Evolutionary conservation across 2,329 filamentous ascomycete genomes (phyloP), one percentile per base, ranked within the genome.

Genomic region (Scedosporium aurantiacum): DNA sequence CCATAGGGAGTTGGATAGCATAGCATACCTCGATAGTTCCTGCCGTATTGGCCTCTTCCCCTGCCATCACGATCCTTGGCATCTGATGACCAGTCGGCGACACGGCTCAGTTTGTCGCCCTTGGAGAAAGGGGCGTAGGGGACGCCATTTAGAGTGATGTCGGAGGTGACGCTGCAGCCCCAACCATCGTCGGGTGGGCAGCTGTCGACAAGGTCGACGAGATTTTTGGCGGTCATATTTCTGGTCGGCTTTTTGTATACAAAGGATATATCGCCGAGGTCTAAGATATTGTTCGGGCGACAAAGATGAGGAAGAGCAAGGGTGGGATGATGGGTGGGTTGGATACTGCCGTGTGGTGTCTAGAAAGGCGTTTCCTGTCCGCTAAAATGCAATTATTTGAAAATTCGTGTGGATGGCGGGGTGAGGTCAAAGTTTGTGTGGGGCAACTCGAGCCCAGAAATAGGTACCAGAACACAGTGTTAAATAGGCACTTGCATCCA

Each of bases 91-190:
- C 94, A 99, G 81, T 99, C 94, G 64, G 94, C 94, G 92, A 99
- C 97, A 74, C 94, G 92, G 71, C 94, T 94, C 63, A 99, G 82
- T 83, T 97, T 97, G 81, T 99, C 94, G 73, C 91, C 91, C 78
- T 99, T 99, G 67, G 92, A 97, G 81, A 94, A 99, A 64, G 94
- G 94, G 69, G 94, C 94, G 75, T 97, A 99, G 45, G 94, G 94
- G 58, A 97, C 91, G 73, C 94, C 94, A 73, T 96, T 87, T 70
- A 97, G 84, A 64, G 90, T 96, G 66, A 90, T 96, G 74, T 96
- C 90, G 69, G 79, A 85, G 64, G 91, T 88, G 67, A 88, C 84
- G 64, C 89, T 75, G 60, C 93, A 93, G 63, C 94, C 94, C 94
- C 94, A 99, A 75, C 86, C 84, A 70, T 90, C 87, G 71, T 87